Evolutionary conservation across 495 filamentous ascomycete species (phyloP), one percentile per base, ranked within the genome.

Genomic region (Podospora bellae-mahoneyi): DNA sequence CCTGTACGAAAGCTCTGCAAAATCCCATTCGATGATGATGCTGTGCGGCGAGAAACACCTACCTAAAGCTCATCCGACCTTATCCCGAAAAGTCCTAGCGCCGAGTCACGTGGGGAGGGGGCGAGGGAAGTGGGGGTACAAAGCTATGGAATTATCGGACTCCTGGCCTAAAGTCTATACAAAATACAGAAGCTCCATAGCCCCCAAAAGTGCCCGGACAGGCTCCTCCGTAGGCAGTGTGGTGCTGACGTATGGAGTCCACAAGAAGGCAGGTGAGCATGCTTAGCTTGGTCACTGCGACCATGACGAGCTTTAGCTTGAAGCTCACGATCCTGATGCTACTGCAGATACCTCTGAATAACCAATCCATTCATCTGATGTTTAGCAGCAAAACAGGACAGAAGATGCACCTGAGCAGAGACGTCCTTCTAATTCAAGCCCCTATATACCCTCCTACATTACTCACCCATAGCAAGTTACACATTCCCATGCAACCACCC

Each of bases 21-120:
- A 63, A 34, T 63, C 32, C 61, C n/a, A 39, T 63, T 63, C 9
- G 61, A 63, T 63, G 61, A 63, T 63, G 61, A 63, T 63, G 61
- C 61, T 1, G 61, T 63, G 61, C 61, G 61, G 61, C 61, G 61
- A 63, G 28, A 63, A 63, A 34, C 61, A 63, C 61, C 28, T 23
- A 63, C 61, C 55, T 16, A 34, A 20, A 44, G 16, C 30, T 39
- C 23, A 30, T 63, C 34, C 15, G 39, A 0, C 30, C 34, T 63
- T 48, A 32, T 63, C 61, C 61, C 15, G 34, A 44, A 63, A 7
- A 0, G 32, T n/a, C 9, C 16, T 63, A 63, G 61, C 61, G 61
- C 15, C 2, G 28, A 63, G 61, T 63, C 61, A 63, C 61, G 61
- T 63, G 61, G 48, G 61, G 61, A 13, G 61, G 4, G 34, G 16